Percentiles rank a stretch among this genome's conserved stretches.
These are phyloP conservation scores for Papiliotrema nemorosa DNA, from an alignment of 1,284 basidiomycete genomes.

Conservation along the genomic window DNA sequence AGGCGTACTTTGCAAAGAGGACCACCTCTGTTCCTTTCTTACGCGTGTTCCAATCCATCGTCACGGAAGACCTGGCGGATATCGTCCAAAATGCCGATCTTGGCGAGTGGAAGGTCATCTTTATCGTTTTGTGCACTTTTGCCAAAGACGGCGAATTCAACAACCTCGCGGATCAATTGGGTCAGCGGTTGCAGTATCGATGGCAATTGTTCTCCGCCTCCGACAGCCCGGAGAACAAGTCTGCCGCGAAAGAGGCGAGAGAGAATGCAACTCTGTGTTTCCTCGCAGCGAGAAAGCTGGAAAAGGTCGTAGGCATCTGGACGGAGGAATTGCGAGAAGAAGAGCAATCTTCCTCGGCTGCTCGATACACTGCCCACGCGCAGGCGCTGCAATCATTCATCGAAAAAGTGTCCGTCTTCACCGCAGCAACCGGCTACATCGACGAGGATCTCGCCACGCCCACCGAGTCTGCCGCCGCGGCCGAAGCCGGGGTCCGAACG, in stretches of 20 bases:
- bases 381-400: slow-evolving; percentile 89
- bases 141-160: slow-evolving; percentile 81
- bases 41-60: slow-evolving; percentile 91
- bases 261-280: slow-evolving; percentile 91
- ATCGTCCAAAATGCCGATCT: slow-evolving; percentile 95
- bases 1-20: slow-evolving; percentile 84
- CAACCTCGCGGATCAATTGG: slow-evolving; percentile 83
- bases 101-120: slow-evolving; percentile 93
- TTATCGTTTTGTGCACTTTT: slow-evolving; percentile 95
- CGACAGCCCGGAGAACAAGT: slow-evolving; percentile 50
- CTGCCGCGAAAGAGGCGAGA: slow-evolving; percentile 60
- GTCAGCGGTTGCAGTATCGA: slow-evolving; percentile 82
- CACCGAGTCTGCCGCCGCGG: slow-evolving; percentile 49
- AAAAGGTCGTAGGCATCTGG: slow-evolving; percentile 90
- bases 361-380: slow-evolving; percentile 79
- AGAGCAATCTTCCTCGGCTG: slow-evolving; percentile 56
- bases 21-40: slow-evolving; percentile 79
- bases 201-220: slow-evolving; percentile 60
- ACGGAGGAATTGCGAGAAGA: slow-evolving; percentile 86
- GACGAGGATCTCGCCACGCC: slow-evolving; percentile 67
- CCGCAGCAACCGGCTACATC: slow-evolving; percentile 79
- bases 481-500: slow-evolving; percentile 58
- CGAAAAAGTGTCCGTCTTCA: slow-evolving; percentile 95
- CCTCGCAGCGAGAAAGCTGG: slow-evolving; percentile 83
- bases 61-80: slow-evolving; percentile 85